A percentile compares a stretch with the other conserved stretches of the same genome.
Conservation (phyloP, 176 grass and related monocot species). For the Aegilops sharonensis region DNA sequence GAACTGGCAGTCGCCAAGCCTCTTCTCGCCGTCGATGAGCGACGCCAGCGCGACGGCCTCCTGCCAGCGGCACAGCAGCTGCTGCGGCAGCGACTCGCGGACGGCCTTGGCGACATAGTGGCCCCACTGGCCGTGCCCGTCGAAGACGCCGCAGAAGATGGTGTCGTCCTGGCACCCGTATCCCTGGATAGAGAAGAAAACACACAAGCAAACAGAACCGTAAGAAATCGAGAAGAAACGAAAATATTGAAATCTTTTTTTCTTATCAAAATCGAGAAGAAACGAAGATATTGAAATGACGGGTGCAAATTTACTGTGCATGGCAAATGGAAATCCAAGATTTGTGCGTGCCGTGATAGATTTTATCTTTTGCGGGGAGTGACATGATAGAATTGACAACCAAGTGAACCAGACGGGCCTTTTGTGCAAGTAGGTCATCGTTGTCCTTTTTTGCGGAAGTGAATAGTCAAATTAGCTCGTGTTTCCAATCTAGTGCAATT, state of each 20-base stretch:
- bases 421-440: neutral
- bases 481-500: no score
- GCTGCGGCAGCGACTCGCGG: constrained; percentile 59
- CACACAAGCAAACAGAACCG: neutral
- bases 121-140: constrained; percentile 91
- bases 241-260: no score
- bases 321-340: constrained; percentile 2
- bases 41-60: constrained; percentile 61
- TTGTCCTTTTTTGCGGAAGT: constrained; percentile 1
- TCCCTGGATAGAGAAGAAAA: constrained; percentile 38
- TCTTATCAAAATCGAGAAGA: neutral
- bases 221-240: neutral
- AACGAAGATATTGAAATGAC: neutral
- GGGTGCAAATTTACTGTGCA: neutral
- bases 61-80: constrained; percentile 77
- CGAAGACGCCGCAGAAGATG: constrained; percentile 87
- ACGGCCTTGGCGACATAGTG: constrained; percentile 86
- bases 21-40: constrained; percentile 62
- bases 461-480: neutral
- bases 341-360: neutral
- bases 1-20: constrained; percentile 38
- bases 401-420: constrained; percentile 6
- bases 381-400: constrained; percentile 5
- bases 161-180: constrained; percentile 78
- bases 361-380: no score